Evolutionary conservation across 495 filamentous ascomycete species (phyloP).

Genomic region (Hypomontagnella submonticulosa): DNA sequence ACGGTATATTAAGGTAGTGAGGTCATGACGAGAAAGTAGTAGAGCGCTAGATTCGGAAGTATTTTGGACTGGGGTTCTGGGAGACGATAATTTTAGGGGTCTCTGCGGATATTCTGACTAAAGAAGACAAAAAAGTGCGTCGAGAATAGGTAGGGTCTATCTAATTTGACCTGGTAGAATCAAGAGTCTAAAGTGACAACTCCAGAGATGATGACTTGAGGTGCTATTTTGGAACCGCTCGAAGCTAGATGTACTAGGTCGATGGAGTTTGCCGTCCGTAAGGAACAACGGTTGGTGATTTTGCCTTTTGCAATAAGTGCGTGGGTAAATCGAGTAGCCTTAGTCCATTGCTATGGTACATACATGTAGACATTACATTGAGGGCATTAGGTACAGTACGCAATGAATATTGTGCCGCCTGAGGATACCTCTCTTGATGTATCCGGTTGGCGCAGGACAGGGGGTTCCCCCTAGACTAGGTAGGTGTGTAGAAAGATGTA

Average conservation of each 20-base stretch:
- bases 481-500: constrained; percentile 27
- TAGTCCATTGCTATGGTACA: constrained; percentile 34
- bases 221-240: constrained; percentile 27
- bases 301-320: constrained; percentile 39
- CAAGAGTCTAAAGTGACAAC: constrained; percentile 1
- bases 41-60: constrained; percentile 16
- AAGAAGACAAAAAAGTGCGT: constrained; percentile 22
- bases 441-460: constrained; percentile 40
- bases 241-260: constrained; percentile 20
- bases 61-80: constrained; percentile 9
- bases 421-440: constrained; percentile 15
- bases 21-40: constrained; percentile 25
- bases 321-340: constrained; percentile 43
- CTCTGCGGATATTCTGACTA: constrained; percentile 31
- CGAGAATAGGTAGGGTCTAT: constrained; percentile 21
- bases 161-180: constrained; percentile 20
- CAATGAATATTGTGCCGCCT: constrained; percentile 41
- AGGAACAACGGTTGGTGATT: constrained; percentile 23
- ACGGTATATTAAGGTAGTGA: constrained; percentile 33
- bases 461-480: constrained; percentile 34
- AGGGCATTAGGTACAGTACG: constrained; percentile 32
- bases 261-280: constrained; percentile 26
- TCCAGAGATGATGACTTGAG: constrained; percentile 18
- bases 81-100: constrained; percentile 21
- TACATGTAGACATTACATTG: no score